Evolutionary conservation across 805 yeast genomes (phyloP).

Genomic region (Wickerhamomyces canadensis): DNA sequence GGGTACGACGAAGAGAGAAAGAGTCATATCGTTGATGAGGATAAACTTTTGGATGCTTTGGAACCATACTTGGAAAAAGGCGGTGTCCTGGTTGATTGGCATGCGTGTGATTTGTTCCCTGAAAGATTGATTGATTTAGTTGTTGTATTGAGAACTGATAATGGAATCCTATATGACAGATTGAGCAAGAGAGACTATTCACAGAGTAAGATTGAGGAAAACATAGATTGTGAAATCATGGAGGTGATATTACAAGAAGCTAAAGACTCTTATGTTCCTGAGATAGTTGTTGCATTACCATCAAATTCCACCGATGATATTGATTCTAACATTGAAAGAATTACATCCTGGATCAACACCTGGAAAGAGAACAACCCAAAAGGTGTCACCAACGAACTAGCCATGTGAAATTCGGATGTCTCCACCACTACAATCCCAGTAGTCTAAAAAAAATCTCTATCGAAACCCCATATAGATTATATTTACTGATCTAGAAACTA

Average conservation of each 20-base stretch:
- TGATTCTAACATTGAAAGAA: conserved; percentile 76
- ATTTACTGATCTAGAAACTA: too few species aligned
- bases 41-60: conserved; percentile 71
- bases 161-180: conserved; percentile 67
- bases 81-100: conserved; percentile 95
- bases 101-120: conserved; percentile 92
- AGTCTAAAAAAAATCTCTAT: too few species aligned
- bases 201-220: conserved; percentile 80
- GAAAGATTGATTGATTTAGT: conserved; percentile 90
- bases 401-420: too few species aligned
- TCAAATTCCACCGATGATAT: conserved; percentile 72
- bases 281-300: conserved; percentile 73
- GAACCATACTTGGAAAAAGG: conserved; percentile 79
- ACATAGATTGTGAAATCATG: conserved; percentile 96
- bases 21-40: conserved; percentile 89
- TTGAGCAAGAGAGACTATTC: conserved; percentile 71
- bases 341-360: conserved; percentile 64
- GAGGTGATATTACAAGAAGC: conserved; percentile 87
- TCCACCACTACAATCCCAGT: too few species aligned
- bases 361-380: conserved; percentile 68
- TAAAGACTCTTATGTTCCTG: conserved; percentile 68
- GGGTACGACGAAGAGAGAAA: conserved; percentile 85
- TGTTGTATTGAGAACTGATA: conserved; percentile 79
- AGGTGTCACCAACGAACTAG: conserved; percentile 49
- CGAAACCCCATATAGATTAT: too few species aligned